Evolutionary conservation across 208 protist genomes (phyloP).

Genomic region (Wallacemonas collosoma): DNA sequence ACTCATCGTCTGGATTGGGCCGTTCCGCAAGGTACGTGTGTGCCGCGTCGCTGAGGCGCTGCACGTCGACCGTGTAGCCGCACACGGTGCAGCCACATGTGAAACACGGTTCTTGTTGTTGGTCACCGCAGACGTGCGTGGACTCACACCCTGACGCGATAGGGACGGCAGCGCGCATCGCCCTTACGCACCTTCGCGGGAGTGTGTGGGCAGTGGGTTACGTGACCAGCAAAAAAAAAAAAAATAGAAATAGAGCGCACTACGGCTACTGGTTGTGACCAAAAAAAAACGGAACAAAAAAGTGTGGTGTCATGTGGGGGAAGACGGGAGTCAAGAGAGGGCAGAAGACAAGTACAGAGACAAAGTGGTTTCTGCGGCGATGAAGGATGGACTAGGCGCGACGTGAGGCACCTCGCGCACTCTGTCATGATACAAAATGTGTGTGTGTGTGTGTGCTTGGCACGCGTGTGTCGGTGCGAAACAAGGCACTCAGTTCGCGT

Average conservation of each 20-base stretch:
- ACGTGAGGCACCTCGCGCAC: no score
- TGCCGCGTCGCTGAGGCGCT: neutral
- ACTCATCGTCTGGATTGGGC: neutral
- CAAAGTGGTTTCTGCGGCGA: no score
- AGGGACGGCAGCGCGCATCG: neutral
- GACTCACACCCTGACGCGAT: neutral
- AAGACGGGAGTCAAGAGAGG: neutral
- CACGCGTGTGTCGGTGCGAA: no score
- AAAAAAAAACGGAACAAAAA: neutral
- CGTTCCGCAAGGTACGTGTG: neutral
- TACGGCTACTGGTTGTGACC: neutral
- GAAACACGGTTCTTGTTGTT: constrained; percentile 23
- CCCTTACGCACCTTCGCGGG: neutral
- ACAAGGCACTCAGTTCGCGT: no score
- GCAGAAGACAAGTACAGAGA: no score
- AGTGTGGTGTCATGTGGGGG: neutral
- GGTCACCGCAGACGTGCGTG: neutral
- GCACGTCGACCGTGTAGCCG: constrained; percentile 26
- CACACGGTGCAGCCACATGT: constrained; percentile 62
- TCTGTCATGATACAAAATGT: no score
- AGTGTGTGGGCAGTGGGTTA: neutral
- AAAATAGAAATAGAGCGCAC: neutral
- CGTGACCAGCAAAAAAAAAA: neutral
- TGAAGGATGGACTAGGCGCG: no score
- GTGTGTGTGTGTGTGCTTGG: no score